These are phyloP conservation scores for Tolypocladium ophioglossoides DNA, from an alignment of 2,329 filamentous ascomycete genomes.

Conservation along the genomic window DNA sequence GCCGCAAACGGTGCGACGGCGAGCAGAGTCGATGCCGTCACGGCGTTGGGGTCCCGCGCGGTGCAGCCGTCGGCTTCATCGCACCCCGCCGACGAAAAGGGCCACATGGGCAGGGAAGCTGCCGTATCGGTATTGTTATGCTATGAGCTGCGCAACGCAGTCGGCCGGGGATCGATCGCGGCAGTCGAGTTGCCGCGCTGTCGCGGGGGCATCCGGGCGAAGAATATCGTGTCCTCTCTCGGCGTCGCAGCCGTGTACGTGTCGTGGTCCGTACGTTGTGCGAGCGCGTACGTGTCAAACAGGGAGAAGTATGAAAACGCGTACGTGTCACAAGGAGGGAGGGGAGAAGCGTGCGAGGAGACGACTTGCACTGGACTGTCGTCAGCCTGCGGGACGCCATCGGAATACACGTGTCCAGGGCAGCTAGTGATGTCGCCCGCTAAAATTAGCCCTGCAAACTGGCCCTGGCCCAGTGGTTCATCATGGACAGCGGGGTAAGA, in stretches of 20 bases:
- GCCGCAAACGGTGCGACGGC: constrained; percentile 61
- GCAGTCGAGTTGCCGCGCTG: neutral
- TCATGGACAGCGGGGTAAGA: too few relatives aligned
- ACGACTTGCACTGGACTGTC: too few relatives aligned
- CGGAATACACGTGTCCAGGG: too few relatives aligned
- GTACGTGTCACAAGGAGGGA: neutral
- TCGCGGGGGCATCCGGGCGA: neutral
- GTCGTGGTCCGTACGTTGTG: neutral
- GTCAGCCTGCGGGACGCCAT: too few relatives aligned
- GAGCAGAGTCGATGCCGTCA: constrained; percentile 36
- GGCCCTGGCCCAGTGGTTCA: neutral
- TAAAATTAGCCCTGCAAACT: neutral
- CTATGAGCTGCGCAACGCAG: neutral
- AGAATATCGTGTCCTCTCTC: neutral
- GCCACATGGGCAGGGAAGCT: constrained; percentile 20
- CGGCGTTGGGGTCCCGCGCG: constrained; percentile 27
- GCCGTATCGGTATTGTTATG: neutral
- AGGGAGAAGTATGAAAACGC: neutral
- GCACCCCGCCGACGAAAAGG: constrained; percentile 34
- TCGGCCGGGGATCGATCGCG: constrained; percentile 3
- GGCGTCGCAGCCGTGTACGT: neutral
- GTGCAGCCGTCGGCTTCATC: constrained; percentile 45
- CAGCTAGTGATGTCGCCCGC: neutral
- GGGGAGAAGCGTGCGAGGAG: neutral
- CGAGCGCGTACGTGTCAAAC: neutral